Base-by-base conservation (phyloP, 2,329 filamentous ascomycete species). In the Exophiala sp. region DNA sequence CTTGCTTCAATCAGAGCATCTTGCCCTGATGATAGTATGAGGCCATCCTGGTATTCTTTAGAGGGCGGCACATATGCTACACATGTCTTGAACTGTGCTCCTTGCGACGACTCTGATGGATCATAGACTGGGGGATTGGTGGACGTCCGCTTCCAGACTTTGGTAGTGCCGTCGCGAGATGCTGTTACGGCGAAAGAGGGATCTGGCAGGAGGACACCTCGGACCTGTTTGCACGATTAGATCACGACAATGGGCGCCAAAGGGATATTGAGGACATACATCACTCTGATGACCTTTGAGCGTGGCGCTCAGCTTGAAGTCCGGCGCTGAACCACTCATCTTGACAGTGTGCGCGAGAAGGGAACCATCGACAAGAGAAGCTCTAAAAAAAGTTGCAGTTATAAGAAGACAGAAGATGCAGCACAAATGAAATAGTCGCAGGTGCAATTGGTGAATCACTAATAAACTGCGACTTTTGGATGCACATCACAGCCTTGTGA, bases 1-100 rank as follows among this genome's bases (percentile, higher is more conserved):
- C 91, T 86, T 45, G 95, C 89, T 69, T 97, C 92, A 65, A 99
- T 92, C 60, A 97, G 88, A 32, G 89, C 87, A 67, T 97, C 94
- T 67, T 92, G 89, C 54, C 94, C 94, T 60, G 89, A 91, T 0
- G 91, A 94, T 6, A 95, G 78, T 36, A 97, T 79, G 3, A 96
- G 79, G 10, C 94, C 94, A 49, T 94, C 81, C 0, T 89, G 83
- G 62, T 85, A 86, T 6, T 83, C 76, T 47, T 79, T 67, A 11
- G 82, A 86, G 0, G 91, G 84, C 1, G 85, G 84, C 0, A 90
- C 75, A 64, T 88, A 95, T 54, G 91, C 79, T 42, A 99, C 70
- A 2, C 87, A 84, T 72, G 96, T 99, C 74, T 97, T 83, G 67
- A 94, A 99, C 59, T 89, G 85, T 39, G 88, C 83, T 55, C 89